Percentiles rank a stretch among this genome's conserved stretches.
Evolutionary conservation across 495 filamentous ascomycete genomes (phyloP).

Genomic region (Endocarpon pusillum): DNA sequence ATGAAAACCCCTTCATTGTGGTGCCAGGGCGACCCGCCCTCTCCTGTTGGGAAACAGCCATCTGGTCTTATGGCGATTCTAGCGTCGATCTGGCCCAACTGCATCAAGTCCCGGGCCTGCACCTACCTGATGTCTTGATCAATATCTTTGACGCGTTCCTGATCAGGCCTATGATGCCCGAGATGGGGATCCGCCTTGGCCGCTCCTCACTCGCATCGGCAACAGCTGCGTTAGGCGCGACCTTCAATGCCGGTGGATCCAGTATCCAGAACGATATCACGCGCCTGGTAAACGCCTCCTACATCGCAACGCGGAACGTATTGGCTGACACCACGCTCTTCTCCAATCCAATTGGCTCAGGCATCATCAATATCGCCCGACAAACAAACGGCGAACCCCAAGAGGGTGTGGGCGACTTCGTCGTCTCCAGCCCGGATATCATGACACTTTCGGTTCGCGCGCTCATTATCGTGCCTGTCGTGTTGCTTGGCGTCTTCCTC

Average conservation of each 20-base stretch:
- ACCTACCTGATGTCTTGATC: conserved; percentile 7
- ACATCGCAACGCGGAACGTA: conserved; percentile 16
- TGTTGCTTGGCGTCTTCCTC: conserved; percentile 7
- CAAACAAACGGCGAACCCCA: conserved; percentile 3
- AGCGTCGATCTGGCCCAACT: no score
- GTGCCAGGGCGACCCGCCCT: conserved; percentile 11
- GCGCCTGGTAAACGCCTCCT: conserved; percentile 16
- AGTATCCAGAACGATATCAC: conserved; percentile 15
- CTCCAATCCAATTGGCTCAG: background rate
- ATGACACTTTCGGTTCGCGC: conserved; percentile 15
- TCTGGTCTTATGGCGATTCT: conserved; percentile 19
- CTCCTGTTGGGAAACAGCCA: conserved; percentile 19
- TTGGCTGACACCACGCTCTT: conserved; percentile 17
- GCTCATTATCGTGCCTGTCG: conserved; percentile 15
- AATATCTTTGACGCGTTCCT: conserved; percentile 9
- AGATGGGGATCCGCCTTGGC: conserved; percentile 11
- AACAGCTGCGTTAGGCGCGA: conserved; percentile 7
- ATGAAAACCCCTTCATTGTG: conserved; percentile 8
- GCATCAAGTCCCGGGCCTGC: conserved; percentile 8
- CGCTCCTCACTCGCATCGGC: conserved; percentile 15
- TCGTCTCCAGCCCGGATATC: conserved; percentile 18
- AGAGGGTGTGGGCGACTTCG: conserved; percentile 15
- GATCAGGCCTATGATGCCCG: conserved; percentile 10
- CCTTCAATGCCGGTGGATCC: conserved; percentile 16
- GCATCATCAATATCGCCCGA: conserved; percentile 1